Evolutionary conservation across 306 rosid species (phyloP), one percentile per base, ranked within the genome.

Genomic region (Castanospermum australe): DNA sequence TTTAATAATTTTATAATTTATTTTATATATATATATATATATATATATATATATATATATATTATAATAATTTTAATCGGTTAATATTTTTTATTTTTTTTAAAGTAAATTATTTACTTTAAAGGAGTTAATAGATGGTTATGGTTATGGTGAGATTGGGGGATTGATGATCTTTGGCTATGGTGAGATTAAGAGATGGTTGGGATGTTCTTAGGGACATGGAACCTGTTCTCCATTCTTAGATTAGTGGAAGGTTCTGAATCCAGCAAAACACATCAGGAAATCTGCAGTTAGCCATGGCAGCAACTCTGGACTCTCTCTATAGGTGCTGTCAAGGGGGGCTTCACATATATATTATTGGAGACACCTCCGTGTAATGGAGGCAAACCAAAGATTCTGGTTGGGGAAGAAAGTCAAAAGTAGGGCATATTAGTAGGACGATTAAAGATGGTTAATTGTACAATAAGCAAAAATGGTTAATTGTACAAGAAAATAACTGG

Each of bases 191-290:
- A 21, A 95, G 95, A 25, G 98, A 88, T 42, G 97, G 94, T 56
- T 87, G 92, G 47, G 89, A 84, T 36, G 90, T 18, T 69, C 67
- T 81, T 0, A 90, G 52, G 54, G 89, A 85, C 69, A 84, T 83
- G 77, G 90, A 84, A 62, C 25, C 14, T 78, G 84, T 77, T 86
- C 76, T 87, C 99, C 99, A 91, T 76, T 91, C 85, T 67, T 86
- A 65, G 81, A 89, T 55, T 48, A 90, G 94, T 61, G 98, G 96
- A 81, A 89, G 95, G 84, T 83, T 90, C 35, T 87, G 92, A 79
- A 91, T 84, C 99, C 99, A 95, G 20, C 82, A 79, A 86, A 60
- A 91, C 24, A 91, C 85, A 77, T 92, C 88, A 44, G 94, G 90
- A 62, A 85, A 82, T 38, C 13, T 80, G 81, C 70, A 87, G 83